Evolutionary conservation across 176 grass and related monocot genomes (phyloP), one percentile per base, ranked within the genome.

Genomic region (Bonia amplexicaulis): DNA sequence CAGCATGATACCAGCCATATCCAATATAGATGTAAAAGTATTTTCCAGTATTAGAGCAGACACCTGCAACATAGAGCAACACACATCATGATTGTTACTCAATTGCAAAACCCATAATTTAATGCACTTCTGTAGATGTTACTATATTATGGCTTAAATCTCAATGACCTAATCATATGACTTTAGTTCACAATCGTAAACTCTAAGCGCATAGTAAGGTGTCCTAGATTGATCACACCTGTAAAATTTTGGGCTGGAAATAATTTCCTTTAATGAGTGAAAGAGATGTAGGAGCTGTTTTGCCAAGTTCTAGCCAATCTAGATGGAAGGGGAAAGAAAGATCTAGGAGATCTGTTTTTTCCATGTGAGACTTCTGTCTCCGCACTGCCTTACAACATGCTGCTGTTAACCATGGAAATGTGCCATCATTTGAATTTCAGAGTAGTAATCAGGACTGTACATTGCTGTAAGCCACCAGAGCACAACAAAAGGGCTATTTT

Each of bases 1-100:
- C 51, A 99, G 83, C 93, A 99, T 96, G 78, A 99, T 89, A 76
- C 90, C 88, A 73, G 97, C 93, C 97, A 99, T 99, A 85, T 99
- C 97, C 80, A 94, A 78, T 79, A 99, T 91, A 44, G 97, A 99
- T 71, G 97, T 99, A 81, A 99, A 99, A 54, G 97, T 99, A 89
- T 99, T 99, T 87, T 99, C 97, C 71, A 99, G 76, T 92, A 99
- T 86, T 48, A 99, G 66, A 81, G 88, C 88, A 82, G 93, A 86
- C 54, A 99, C 93, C 97, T 99, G 90, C 64, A 90, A 82, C 58
- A 84, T 47, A 74, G 23, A 87, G 20, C 41, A 92, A 40, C 11
- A 62, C 20, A 42, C 58, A 77, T 67, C 23, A 94, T 53, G 72
- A 70, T 26, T 23, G 66, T 49, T 84, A 60, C 54, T 71, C 29